These are phyloP conservation scores for Epichloe glyceriae DNA, from an alignment of 2,329 filamentous ascomycete genomes.

Conservation along the genomic window DNA sequence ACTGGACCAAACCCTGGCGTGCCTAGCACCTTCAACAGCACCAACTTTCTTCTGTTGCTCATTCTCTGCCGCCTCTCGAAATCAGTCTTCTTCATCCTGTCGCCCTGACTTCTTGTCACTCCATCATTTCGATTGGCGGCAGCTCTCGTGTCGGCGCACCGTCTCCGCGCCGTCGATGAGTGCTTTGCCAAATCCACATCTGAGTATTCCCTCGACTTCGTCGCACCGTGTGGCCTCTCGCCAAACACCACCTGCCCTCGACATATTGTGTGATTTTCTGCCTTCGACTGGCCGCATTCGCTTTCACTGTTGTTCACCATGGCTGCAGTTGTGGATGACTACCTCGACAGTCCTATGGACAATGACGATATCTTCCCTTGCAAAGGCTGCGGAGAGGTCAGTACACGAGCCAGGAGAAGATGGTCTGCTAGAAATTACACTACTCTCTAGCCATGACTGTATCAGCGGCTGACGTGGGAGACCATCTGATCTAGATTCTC, in stretches of 20 bases:
- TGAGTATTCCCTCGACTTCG: background rate
- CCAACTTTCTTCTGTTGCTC: conserved; percentile 1
- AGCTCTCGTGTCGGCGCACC: background rate
- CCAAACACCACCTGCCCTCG: background rate
- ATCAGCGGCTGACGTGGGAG: conserved; percentile 2
- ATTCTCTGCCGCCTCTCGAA: background rate
- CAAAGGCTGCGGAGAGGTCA: conserved; percentile 84
- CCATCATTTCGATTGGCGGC: background rate
- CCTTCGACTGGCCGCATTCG: background rate
- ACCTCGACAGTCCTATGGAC: conserved; percentile 55
- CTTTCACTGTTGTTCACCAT: conserved; percentile 18
- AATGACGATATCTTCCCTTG: conserved; percentile 77
- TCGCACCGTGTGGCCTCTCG: background rate
- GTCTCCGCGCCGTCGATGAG: background rate
- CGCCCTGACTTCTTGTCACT: background rate
- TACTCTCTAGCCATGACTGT: background rate
- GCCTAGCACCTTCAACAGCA: conserved; percentile 1
- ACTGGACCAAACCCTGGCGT: background rate
- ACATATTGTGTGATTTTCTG: background rate
- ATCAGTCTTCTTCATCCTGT: background rate
- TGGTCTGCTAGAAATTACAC: background rate
- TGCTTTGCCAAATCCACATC: background rate
- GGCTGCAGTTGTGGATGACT: conserved; percentile 44
- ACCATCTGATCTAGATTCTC: conserved; percentile 52
- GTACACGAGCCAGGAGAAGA: background rate